Base-by-base conservation (phyloP, 2,329 filamentous ascomycete species). In the Xylariomycetidae sp. region DNA sequence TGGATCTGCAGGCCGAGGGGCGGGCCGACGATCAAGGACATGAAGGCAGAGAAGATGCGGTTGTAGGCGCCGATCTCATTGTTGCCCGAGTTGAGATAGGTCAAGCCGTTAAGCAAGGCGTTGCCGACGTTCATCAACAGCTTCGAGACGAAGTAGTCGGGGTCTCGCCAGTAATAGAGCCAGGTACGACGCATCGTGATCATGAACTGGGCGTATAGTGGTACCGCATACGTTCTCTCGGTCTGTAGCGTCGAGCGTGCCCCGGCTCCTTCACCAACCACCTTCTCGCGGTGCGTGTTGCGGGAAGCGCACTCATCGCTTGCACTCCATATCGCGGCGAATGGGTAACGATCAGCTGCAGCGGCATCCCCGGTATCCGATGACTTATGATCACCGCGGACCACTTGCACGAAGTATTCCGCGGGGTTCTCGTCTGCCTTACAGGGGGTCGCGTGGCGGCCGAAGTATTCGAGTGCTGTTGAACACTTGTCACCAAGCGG, bases 1-100 rank as follows among this genome's bases (percentile, higher is more conserved):
- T 88, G 80, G 0, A 88, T 66, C 47, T 88, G 82, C 48, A 88
- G 79, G 32, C 87, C 83, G 1, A 89, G 63, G 0, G 81, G 78
- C 1, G 82, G 82, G 1, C 73, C 73, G 39, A 89, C 82, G 10
- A 80, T 85, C 5, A 89, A 64, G 0, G 80, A 81, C 70, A 88
- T 78, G 58, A 89, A 90, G 37, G 81, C 67, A 6, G 80, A 79
- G 59, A 90, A 89, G 5, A 89, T 67, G 9, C 80, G 70, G 30
- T 77, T 81, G 52, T 83, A 79, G 56, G 81, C 73, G 46, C 80
- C 78, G 37, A 76, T 68, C 1, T 63, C 60, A 5, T 68, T 65
- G 32, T 70, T 64, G 0, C 68, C 68, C 1, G 81, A 55, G 38
- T 76, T 65, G 63, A 72, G 84, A 49, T 84, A 85, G 0, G 80